A percentile compares a stretch with the other conserved stretches of the same genome.
phyloP scores from a whole-genome alignment of 148 eudicot genomes.

The Cornus suecica region DNA sequence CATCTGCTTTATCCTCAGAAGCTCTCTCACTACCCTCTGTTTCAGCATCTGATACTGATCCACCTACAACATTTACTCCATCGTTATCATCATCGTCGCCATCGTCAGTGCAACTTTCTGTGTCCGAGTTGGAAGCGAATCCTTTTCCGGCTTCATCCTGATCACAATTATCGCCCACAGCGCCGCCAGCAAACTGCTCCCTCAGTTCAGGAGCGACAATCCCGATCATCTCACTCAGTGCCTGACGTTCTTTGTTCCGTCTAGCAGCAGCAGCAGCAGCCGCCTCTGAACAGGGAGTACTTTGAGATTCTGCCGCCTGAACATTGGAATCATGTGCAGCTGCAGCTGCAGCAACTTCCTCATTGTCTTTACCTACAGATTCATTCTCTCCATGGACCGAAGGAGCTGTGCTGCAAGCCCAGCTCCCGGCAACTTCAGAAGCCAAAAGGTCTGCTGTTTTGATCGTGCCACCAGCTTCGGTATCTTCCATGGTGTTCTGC shows the following conservation, averaged over 20 bases:
- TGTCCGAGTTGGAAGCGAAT: slow-evolving; percentile 49
- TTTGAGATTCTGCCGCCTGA: slow-evolving; percentile 67
- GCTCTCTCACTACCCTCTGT: slow-evolving; percentile 33
- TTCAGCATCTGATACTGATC: slow-evolving; percentile 51
- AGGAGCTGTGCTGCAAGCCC: slow-evolving; percentile 81
- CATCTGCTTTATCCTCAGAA: slow-evolving; percentile 24
- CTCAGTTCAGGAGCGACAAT: slow-evolving; percentile 76
- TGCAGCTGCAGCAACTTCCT: slow-evolving; percentile 28
- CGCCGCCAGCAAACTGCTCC: slow-evolving; percentile 58
- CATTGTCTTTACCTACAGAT: slow-evolving; percentile 39
- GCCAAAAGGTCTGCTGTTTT: slow-evolving; percentile 80
- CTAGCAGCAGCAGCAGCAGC: slow-evolving; percentile 23
- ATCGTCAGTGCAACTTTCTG: slow-evolving; percentile 49
- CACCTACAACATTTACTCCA: slow-evolving; percentile 23
- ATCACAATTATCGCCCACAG: slow-evolving; percentile 25
- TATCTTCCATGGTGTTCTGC: slow-evolving; percentile 44
- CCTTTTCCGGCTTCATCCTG: slow-evolving; percentile 34
- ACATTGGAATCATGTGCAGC: slow-evolving; percentile 42
- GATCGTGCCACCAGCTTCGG: slow-evolving; percentile 49
- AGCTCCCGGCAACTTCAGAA: slow-evolving; percentile 88
- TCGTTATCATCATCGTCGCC: slow-evolving; percentile 43
- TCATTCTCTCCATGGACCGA: slow-evolving; percentile 80
- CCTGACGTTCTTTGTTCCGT: slow-evolving; percentile 47
- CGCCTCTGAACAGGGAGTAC: slow-evolving; percentile 22
- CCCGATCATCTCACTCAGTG: slow-evolving; percentile 75